phyloP scores from a whole-genome alignment of 2,329 filamentous ascomycete genomes.

The Cercospora canescens region DNA sequence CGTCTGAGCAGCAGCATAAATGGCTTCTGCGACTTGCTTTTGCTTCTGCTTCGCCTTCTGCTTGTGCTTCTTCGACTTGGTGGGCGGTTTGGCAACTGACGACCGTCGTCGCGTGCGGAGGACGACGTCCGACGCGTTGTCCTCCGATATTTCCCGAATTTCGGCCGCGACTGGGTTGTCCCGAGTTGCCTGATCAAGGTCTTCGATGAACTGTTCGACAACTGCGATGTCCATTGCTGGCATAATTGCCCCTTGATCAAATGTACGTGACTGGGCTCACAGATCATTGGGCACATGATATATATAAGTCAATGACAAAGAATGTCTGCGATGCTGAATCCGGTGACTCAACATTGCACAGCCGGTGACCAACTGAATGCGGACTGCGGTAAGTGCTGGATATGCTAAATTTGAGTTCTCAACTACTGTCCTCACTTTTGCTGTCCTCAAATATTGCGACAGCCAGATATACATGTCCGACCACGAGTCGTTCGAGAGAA shows the following conservation, averaged over 20 bases:
- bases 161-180: background rate
- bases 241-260: background rate
- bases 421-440: background rate
- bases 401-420: background rate
- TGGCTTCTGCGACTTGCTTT: background rate
- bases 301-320: background rate
- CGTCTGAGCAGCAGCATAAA: background rate
- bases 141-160: background rate
- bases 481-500: background rate
- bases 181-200: background rate
- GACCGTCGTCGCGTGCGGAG: constrained; percentile 14
- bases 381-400: background rate
- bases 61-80: constrained; percentile 6
- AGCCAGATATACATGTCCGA: no score
- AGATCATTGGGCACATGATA: background rate
- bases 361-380: background rate
- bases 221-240: background rate
- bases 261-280: background rate
- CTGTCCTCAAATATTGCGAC: background rate
- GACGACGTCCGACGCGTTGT: background rate
- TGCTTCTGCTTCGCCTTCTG: constrained; percentile 13
- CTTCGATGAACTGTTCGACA: background rate
- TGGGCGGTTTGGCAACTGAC: constrained; percentile 11
- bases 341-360: background rate
- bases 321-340: background rate